These are phyloP conservation scores for Plasmodium billcollinsi DNA, from an alignment of 169 alveolate genomes.

Conservation along the genomic window DNA sequence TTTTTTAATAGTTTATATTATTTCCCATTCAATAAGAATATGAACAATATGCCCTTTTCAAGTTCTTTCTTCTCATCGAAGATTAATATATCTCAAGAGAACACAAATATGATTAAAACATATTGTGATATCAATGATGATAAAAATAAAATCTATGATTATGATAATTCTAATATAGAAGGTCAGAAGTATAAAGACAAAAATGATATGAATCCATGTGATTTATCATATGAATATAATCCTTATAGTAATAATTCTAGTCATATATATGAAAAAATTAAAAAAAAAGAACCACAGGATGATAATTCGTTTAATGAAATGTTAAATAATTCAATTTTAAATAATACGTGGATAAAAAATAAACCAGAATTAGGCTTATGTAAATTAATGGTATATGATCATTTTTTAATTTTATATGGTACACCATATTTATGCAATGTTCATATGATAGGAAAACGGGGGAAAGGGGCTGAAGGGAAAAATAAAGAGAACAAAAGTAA, in stretches of 20 bases:
- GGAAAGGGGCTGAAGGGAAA: not conserved
- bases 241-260: no score
- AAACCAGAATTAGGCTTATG: conserved; percentile 65
- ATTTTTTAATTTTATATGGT: conserved; percentile 45
- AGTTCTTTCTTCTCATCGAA: no score
- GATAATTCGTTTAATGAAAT: conserved; percentile 9
- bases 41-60: not conserved
- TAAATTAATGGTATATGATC: conserved; percentile 59
- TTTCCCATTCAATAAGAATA: conserved; percentile 17
- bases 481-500: not conserved
- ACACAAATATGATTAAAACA: not conserved
- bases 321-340: conserved; percentile 42
- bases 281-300: not conserved
- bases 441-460: not conserved
- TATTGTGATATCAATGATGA: not conserved
- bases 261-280: no score
- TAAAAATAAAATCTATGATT: not conserved
- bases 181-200: not conserved
- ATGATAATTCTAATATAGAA: not conserved
- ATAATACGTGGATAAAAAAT: conserved; percentile 60
- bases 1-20: conserved; percentile 20
- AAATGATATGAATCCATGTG: not conserved
- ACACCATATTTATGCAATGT: conserved; percentile 42
- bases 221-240: not conserved
- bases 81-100: not conserved